Base-by-base conservation (phyloP, 306 rosid species). In the Citrullus amarus region DNA sequence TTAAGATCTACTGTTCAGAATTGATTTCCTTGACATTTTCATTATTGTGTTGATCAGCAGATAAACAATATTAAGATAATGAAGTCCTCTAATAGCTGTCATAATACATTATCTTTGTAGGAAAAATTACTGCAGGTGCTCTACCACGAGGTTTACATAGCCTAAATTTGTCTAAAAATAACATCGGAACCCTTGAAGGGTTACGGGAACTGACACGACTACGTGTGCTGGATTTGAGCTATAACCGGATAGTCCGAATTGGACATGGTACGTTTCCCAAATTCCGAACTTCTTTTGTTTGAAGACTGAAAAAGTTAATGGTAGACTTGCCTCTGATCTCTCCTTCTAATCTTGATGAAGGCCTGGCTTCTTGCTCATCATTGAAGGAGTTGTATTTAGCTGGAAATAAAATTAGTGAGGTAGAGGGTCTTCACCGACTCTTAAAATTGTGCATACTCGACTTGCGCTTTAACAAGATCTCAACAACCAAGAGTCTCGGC, bases 361-460 rank as follows among this genome's bases (percentile, higher is more conserved):
- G 99, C 81, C 83, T 95, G 8, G 97, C 97, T 65, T 95, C 97
- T 4, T 92, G 97, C 83, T 88, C 99, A 20, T 85, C 96, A 28
- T 85, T 95, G 6, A 95, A 92, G 86, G 99, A 95, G 89, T 82
- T 95, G 89, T 95, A 95, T 88, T 81, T 95, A 63, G 90, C 97
- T 34, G 97, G 99, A 84, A 95, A 95, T 85, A 95, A 92, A 79
- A 92, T 95, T 75, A 89, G 97, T 6, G 99, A 95, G 84, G 97
- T 95, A 8, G 99, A 95, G 88, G 97, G 99, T 81, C 90, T 95
- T 78, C 99, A 95, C 87, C 97, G 99, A 39, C 90, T 95, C 46
- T 82, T 95, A 82, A 95, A 95, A 85, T 76, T 95, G 81, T 84
- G 82, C n/a, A 81, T 92, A 72, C 83, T 92, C 80, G 97, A 96